Conservation (phyloP, 2,329 filamentous ascomycete species). For the Podosphaera xanthii region DNA sequence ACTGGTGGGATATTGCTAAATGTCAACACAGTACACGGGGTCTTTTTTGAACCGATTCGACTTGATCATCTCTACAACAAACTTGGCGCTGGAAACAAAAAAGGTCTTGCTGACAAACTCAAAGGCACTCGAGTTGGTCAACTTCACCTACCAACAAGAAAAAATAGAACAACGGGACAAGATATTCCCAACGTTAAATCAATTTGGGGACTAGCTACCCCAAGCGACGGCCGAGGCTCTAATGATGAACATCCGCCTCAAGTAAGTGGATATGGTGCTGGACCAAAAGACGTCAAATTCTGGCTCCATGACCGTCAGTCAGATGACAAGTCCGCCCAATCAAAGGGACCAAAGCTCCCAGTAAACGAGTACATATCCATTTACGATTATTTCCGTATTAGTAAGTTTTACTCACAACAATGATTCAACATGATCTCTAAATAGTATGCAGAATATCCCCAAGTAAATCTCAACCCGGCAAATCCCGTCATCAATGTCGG, state of each 20-base stretch:
- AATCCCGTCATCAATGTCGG: conserved; percentile 44
- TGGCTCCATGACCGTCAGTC: not conserved
- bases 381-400: conserved; percentile 26
- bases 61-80: conserved; percentile 1
- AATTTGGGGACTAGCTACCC: conserved; percentile 1
- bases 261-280: conserved; percentile 1
- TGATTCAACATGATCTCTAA: conserved; percentile 1
- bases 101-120: not conserved
- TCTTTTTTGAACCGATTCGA: not conserved
- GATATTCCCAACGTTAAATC: conserved; percentile 2
- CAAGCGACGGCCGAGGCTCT: not conserved
- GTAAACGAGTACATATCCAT: conserved; percentile 25
- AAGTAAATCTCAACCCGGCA: conserved; percentile 17
- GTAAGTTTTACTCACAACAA: conserved; percentile 11
- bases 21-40: conserved; percentile 1
- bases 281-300: conserved; percentile 3
- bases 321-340: not conserved
- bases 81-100: not conserved
- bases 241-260: conserved; percentile 1
- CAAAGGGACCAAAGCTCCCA: not conserved
- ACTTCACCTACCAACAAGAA: conserved; percentile 1
- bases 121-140: not conserved
- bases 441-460: conserved; percentile 2
- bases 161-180: not conserved
- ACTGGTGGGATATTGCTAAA: conserved; percentile 2